phyloP scores from a whole-genome alignment of 1,284 basidiomycete species.

The Ustilago hordei region DNA sequence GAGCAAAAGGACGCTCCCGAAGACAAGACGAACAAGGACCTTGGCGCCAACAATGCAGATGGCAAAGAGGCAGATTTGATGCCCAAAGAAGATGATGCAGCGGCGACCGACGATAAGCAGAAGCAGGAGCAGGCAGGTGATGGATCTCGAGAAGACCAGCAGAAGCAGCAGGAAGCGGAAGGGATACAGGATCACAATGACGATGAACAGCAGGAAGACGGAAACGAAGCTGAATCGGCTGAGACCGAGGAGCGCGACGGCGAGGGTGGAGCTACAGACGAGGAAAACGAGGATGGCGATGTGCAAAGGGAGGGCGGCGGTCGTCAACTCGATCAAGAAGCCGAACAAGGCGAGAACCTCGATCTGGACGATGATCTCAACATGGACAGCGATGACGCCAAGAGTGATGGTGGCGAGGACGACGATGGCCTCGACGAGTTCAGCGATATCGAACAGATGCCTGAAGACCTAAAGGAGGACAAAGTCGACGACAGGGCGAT shows the following conservation, averaged over 20 bases:
- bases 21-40: constrained; percentile 70
- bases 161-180: constrained; percentile 62
- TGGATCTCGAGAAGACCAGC: constrained; percentile 71
- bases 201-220: constrained; percentile 20
- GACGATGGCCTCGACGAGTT: constrained; percentile 75
- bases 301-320: constrained; percentile 70
- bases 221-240: constrained; percentile 36
- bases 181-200: constrained; percentile 26
- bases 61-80: constrained; percentile 46
- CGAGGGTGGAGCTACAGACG: constrained; percentile 60
- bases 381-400: constrained; percentile 51
- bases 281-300: constrained; percentile 67
- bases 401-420: constrained; percentile 69
- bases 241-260: constrained; percentile 58
- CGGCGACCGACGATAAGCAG: constrained; percentile 58
- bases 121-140: constrained; percentile 71
- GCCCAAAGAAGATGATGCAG: constrained; percentile 42
- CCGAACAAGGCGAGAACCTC: constrained; percentile 67
- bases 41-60: constrained; percentile 70
- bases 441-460: constrained; percentile 78
- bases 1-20: constrained; percentile 70
- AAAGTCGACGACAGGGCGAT: constrained; percentile 35
- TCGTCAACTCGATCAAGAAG: constrained; percentile 66
- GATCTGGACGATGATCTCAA: constrained; percentile 65
- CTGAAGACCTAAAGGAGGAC: constrained; percentile 29